Evolutionary conservation across 2,329 filamentous ascomycete species (phyloP).

Genomic region (Epichloe festucae): DNA sequence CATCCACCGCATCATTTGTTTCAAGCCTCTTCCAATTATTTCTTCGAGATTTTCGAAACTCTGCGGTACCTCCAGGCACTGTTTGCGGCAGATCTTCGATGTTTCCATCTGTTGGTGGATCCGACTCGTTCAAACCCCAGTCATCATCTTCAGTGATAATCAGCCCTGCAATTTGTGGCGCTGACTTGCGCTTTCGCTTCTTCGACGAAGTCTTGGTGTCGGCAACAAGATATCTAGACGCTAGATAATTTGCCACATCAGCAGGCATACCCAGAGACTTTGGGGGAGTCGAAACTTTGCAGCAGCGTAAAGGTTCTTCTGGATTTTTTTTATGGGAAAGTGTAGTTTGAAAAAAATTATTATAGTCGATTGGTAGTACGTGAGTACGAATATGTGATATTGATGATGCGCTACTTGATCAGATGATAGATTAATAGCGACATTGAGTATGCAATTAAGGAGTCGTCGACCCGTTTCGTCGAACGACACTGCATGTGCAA

Average conservation of each 20-base stretch:
- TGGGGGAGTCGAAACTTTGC: neutral
- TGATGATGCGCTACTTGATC: too few species aligned
- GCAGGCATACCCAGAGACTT: conserved; percentile 31
- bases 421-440: too few species aligned
- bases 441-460: neutral
- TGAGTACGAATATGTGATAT: too few species aligned
- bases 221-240: conserved; percentile 70
- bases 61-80: conserved; percentile 38
- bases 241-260: conserved; percentile 71
- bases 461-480: too few species aligned
- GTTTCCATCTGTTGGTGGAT: conserved; percentile 18
- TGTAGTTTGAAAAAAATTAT: too few species aligned
- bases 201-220: conserved; percentile 41
- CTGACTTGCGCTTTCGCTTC: conserved; percentile 50
- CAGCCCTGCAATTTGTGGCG: conserved; percentile 31
- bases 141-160: conserved; percentile 55
- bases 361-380: too few species aligned
- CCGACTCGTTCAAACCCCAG: conserved; percentile 28
- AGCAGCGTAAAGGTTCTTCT: neutral
- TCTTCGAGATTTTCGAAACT: conserved; percentile 65
- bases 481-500: neutral
- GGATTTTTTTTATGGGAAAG: neutral
- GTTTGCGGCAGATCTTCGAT: conserved; percentile 36
- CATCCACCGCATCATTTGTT: conserved; percentile 16
- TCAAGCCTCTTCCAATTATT: conserved; percentile 68